These are phyloP conservation scores for Monotropa hypopitys DNA, from an alignment of 179 eudicot genomes.

Conservation along the genomic window DNA sequence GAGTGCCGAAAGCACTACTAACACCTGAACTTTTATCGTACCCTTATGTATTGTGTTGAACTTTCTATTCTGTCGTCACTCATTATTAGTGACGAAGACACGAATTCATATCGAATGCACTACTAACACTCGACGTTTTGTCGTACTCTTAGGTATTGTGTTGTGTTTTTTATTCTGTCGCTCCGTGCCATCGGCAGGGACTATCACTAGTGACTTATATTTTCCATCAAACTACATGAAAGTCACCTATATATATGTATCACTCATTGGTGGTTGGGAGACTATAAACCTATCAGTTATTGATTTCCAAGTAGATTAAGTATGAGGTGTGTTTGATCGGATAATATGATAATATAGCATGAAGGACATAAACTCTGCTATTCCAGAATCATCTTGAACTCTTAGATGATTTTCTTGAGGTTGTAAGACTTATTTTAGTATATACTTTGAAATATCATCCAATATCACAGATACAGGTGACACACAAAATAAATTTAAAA, in stretches of 20 bases:
- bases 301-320: not conserved
- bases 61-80: too few relatives aligned
- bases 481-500: not conserved
- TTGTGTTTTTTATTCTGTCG: too few relatives aligned
- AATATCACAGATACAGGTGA: not conserved
- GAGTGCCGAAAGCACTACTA: too few relatives aligned
- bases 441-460: not conserved
- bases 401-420: not conserved
- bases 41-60: too few relatives aligned
- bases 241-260: not conserved
- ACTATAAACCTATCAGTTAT: not conserved
- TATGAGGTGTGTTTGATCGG: not conserved
- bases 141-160: too few relatives aligned
- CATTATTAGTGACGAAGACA: too few relatives aligned
- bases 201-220: not conserved
- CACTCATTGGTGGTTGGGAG: not conserved
- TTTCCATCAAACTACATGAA: not conserved
- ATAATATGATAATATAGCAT: not conserved
- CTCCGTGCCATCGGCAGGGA: too few relatives aligned
- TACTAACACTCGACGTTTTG: too few relatives aligned
- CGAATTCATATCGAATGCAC: too few relatives aligned
- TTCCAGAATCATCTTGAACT: not conserved
- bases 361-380: not conserved
- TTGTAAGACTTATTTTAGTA: not conserved
- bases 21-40: too few relatives aligned